A percentile compares a stretch with the other conserved stretches of the same genome.
Conservation (phyloP, 257 asterid species). For the Solanum pennellii region DNA sequence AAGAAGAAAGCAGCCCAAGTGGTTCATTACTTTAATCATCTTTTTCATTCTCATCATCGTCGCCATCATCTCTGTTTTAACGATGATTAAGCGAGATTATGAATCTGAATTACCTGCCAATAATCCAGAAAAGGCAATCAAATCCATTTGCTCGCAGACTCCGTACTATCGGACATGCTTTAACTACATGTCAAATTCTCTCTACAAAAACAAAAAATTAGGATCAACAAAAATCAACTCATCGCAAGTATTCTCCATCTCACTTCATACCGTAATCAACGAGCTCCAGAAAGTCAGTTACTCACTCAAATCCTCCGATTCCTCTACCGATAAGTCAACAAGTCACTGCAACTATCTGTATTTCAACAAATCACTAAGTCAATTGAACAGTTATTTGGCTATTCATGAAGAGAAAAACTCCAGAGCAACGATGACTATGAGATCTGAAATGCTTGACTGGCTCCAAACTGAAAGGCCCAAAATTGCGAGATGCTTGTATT, state of each 20-base stretch:
- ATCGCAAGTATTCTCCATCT: not conserved
- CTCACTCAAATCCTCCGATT: not conserved
- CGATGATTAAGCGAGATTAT: not conserved
- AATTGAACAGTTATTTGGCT: not conserved
- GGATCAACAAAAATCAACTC: not conserved
- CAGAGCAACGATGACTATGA: not conserved
- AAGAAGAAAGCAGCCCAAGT: not conserved
- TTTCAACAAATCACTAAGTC: not conserved
- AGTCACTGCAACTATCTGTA: not conserved
- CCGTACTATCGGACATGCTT: not conserved
- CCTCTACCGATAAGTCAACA: not conserved
- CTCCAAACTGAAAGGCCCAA: not conserved
- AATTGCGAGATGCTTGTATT: not conserved
- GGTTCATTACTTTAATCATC: not conserved
- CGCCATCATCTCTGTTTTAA: not conserved
- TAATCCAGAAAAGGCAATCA: not conserved
- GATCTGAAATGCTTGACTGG: not conserved
- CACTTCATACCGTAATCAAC: not conserved
- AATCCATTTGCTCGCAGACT: not conserved
- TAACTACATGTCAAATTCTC: not conserved
- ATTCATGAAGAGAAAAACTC: not conserved
- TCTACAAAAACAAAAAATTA: not conserved
- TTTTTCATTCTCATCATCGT: not conserved
- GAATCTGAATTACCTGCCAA: not conserved
- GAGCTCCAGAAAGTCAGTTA: not conserved